These are phyloP conservation scores for Peronospora belbahrii DNA, from an alignment of 352 stramenopile genomes.

Conservation along the genomic window DNA sequence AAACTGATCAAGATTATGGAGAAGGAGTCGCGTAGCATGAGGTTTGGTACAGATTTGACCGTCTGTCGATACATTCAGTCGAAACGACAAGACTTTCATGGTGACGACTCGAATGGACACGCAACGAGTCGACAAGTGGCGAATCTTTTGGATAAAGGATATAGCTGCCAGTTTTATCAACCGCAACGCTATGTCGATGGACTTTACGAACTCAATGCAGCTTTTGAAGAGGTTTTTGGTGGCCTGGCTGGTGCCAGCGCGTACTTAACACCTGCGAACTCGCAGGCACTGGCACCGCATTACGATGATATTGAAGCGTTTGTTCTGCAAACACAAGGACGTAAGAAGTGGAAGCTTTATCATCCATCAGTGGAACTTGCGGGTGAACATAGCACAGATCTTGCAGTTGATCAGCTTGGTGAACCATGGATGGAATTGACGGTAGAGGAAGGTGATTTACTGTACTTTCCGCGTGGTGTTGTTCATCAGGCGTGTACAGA, in stretches of 20 bases:
- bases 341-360: conserved; percentile 88
- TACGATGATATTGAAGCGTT: conserved; percentile 86
- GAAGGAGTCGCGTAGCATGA: conserved; percentile 36
- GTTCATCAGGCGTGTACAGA: conserved; percentile 77
- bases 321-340: conserved; percentile 75
- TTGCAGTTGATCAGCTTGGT: conserved; percentile 54
- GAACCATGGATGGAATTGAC: conserved; percentile 79
- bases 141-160: conserved; percentile 53
- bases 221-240: conserved; percentile 72
- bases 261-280: conserved; percentile 68
- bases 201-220: conserved; percentile 66
- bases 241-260: conserved; percentile 68
- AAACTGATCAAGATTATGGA: conserved; percentile 54
- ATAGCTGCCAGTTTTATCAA: conserved; percentile 87
- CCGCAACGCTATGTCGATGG: conserved; percentile 76
- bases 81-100: conserved; percentile 62
- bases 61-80: conserved; percentile 68
- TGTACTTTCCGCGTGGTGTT: conserved; percentile 81
- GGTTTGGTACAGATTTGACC: conserved; percentile 59
- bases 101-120: conserved; percentile 39
- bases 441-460: conserved; percentile 72
- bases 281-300: conserved; percentile 79
- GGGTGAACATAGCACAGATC: conserved; percentile 72
- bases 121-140: conserved; percentile 49
- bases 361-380: conserved; percentile 60